Base-by-base conservation (phyloP, 192 early-diverging fungal genomes). In the Chytriomyces hyalinus region DNA sequence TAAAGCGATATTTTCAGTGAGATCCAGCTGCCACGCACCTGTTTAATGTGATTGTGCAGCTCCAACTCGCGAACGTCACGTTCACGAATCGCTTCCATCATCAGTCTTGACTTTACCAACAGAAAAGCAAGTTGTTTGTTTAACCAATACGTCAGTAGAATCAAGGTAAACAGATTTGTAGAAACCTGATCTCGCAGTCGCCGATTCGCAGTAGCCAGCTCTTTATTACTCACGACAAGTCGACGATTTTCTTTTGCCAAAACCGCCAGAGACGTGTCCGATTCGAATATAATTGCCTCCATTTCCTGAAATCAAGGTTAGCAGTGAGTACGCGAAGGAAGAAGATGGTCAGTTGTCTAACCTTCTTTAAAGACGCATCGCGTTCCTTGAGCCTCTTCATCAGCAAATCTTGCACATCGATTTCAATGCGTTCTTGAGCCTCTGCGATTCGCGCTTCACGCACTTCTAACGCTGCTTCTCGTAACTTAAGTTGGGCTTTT, bases 211-310 rank as follows among this genome's bases (percentile, higher is more conserved):
- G 47, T 64, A 0, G 64, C 59, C 17, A 79, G 10, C 15, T 74
- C 78, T 36, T 74, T 79, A 11, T 73, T 67, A 46, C 46, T 60
- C 10, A 22, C 45, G 9, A 73, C 70, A 1, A 79, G 65, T 44
- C 78, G 45, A 22, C 71, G 70, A 74, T 79, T 79, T 48, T 79
- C 78, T 24, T 74, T 79, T 20, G 57, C 78, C 6, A 79, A 59
- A 9, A 51, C n/a, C 1, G 68, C 65, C 6, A 79, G 28, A 26
- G 70, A 65, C 26, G 61, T n/a, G 46, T 79, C 78, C 0, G 61
- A 48, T 53, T 64, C 24, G 5, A 26, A 20, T 6, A 79, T 73
- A 44, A 79, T 67, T 10, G 70, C 44, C 46, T 73, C 78, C 6
- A 79, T 47, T 57, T 79, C 78, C 78, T 78, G 43, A 61, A 59